Evolutionary conservation across 164 flowering plant genomes (phyloP).

Genomic region (Sedum album): DNA sequence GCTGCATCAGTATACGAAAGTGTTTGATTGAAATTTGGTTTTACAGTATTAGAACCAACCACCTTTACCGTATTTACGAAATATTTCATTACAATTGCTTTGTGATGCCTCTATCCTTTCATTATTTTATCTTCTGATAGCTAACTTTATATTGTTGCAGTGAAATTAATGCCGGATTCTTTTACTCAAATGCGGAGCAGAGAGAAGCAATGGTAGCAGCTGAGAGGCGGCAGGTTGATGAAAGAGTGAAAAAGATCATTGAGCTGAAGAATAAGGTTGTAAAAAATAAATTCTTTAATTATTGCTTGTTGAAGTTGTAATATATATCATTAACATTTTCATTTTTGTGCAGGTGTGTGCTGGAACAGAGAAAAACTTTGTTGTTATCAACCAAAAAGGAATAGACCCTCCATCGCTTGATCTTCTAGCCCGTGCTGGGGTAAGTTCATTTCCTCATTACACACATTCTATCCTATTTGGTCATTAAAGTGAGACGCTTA

Average conservation of each 20-base stretch:
- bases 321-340: background rate
- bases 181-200: slow-evolving; percentile 97
- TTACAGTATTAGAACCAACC: background rate
- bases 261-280: slow-evolving; percentile 80
- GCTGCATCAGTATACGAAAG: background rate
- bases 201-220: slow-evolving; percentile 98
- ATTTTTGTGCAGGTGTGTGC: slow-evolving; percentile 66
- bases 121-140: background rate
- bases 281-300: background rate
- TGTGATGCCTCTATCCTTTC: too few species aligned
- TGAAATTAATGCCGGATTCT: slow-evolving; percentile 98
- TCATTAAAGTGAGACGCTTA: background rate
- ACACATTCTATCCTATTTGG: background rate
- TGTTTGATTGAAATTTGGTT: background rate
- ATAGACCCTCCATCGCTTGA: slow-evolving; percentile 96
- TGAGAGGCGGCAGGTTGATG: slow-evolving; percentile 94
- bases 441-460: slow-evolving; percentile 23
- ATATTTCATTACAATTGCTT: too few species aligned
- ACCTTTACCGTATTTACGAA: background rate
- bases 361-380: slow-evolving; percentile 67
- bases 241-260: slow-evolving; percentile 78
- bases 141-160: slow-evolving; percentile 28
- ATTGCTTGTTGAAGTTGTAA: background rate
- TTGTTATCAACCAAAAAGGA: slow-evolving; percentile 93
- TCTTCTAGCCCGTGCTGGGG: slow-evolving; percentile 94